Conservation (phyloP, 345 rosid genomes). For the Abelmoschus esculentus region DNA sequence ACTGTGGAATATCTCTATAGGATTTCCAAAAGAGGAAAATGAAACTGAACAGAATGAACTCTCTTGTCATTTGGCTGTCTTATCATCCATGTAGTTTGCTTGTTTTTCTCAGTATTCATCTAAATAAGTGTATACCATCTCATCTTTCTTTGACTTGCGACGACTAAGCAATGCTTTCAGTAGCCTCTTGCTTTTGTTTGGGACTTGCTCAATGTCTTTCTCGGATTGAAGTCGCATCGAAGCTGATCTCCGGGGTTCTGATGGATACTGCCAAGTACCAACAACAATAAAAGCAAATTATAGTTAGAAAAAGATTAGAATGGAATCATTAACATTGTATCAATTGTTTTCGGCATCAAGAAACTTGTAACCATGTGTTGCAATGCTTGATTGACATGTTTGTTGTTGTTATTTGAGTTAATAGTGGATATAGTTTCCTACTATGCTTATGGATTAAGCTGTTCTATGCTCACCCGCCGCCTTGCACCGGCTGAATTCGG, state of each 20-base stretch:
- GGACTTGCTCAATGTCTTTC: conserved; percentile 56
- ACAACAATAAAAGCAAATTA: too few species aligned
- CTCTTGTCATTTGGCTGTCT: neutral
- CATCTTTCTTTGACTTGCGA: conserved; percentile 90
- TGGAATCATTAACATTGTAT: too few species aligned
- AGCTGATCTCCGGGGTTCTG: conserved; percentile 75
- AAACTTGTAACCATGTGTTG: neutral
- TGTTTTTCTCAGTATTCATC: conserved; percentile 58
- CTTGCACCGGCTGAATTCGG: conserved; percentile 46
- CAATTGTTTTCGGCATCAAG: neutral
- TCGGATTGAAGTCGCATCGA: conserved; percentile 60
- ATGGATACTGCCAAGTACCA: conserved; percentile 68
- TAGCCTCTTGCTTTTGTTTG: conserved; percentile 82
- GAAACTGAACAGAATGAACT: neutral
- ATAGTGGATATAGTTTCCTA: neutral
- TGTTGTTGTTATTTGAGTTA: neutral
- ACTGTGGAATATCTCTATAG: neutral
- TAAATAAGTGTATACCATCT: conserved; percentile 66
- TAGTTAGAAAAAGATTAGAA: too few species aligned
- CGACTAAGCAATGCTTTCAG: conserved; percentile 87
- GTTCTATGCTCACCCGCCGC: conserved; percentile 37
- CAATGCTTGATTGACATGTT: conserved; percentile 1
- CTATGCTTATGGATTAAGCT: neutral
- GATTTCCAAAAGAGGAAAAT: neutral
- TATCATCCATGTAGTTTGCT: neutral